Base-by-base conservation (phyloP, 2,329 filamentous ascomycete species). In the Arthrinium phaeospermum region DNA sequence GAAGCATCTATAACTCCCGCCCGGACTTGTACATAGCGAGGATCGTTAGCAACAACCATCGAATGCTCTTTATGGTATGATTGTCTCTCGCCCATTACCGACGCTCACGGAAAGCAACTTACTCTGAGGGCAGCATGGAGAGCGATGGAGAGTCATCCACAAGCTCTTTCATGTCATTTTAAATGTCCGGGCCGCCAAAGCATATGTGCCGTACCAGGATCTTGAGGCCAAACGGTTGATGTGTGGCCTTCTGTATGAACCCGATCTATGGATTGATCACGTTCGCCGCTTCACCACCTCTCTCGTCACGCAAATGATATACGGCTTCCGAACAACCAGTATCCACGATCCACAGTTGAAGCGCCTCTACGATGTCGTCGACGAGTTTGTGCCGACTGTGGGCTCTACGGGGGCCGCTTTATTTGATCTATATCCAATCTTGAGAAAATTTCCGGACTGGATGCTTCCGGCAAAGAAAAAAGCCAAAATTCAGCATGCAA, bases 191-290 rank as follows among this genome's bases (percentile, higher is more conserved):
- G 81, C 83, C 0, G 82, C 86, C 4, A 83, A 81, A 70, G 79
- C 80, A 12, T 91, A 91, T 72, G 82, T 89, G 2, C 83, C 86
- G 1, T 90, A 89, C 74, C 88, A 90, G 74, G 83, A 86, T 68
- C 81, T 90, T 3, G 88, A 90, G 76, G 88, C 86, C 77, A 87
- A 86, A 75, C 83, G 86, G 69, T 87, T 90, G 87, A 79, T 89
- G 27, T 81, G 73, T 64, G 85, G 86, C 8, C 78, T 90, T 24
- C 75, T 89, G 4, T 82, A 85, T 0, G 73, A 78, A 8, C 87
- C 87, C 0, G 74, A 83, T 1, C 72, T 81, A 1, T 86, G 86
- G 64, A 70, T 83, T 5, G 77, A 85, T 14, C 84, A 87, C 69
- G 81, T 88, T 19, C 77, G 85, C 14, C 81, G 86, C 44, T 89